Evolutionary conservation across 1,139 yeast genomes (phyloP).

Genomic region (Taphrina flavorubra): DNA sequence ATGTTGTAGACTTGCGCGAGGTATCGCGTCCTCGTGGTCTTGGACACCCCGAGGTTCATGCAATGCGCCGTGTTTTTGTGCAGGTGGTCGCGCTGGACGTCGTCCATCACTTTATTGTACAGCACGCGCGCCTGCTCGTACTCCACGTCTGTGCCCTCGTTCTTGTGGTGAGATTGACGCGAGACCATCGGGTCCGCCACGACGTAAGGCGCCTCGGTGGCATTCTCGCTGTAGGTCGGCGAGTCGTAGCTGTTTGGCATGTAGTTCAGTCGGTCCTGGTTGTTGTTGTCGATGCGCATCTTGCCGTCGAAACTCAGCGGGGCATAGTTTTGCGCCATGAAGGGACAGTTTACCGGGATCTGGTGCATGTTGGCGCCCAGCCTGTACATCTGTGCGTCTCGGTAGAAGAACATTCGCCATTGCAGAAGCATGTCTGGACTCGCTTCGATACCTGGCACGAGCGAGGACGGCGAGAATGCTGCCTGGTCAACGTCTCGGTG

Average conservation of each 20-base stretch:
- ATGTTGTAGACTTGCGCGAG: slow-evolving; percentile 30
- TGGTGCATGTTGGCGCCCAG: slow-evolving; percentile 68
- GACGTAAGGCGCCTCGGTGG: slow-evolving; percentile 22
- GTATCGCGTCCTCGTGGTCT: slow-evolving; percentile 24
- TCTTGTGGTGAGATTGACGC: slow-evolving; percentile 31
- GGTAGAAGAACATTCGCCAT: slow-evolving; percentile 63
- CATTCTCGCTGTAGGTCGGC: slow-evolving; percentile 21
- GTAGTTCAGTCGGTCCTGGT: slow-evolving; percentile 79
- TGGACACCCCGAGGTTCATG: slow-evolving; percentile 27
- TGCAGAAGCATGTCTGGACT: slow-evolving; percentile 67
- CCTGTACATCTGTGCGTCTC: slow-evolving; percentile 68
- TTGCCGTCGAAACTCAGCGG: slow-evolving; percentile 71
- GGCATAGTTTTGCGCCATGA: slow-evolving; percentile 52
- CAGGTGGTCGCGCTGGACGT: slow-evolving; percentile 19
- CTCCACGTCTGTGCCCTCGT: slow-evolving; percentile 32
- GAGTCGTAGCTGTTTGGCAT: slow-evolving; percentile 37
- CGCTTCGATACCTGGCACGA: slow-evolving; percentile 66
- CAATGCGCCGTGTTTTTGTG: slow-evolving; percentile 37
- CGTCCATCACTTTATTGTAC: slow-evolving; percentile 33
- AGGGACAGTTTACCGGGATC: slow-evolving; percentile 63
- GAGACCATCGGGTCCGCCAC: slow-evolving; percentile 35
- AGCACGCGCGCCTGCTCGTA: slow-evolving; percentile 36
- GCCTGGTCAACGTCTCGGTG: slow-evolving; percentile 67
- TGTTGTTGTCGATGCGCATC: slow-evolving; percentile 74
- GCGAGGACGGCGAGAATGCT: slow-evolving; percentile 65